These are phyloP conservation scores for Eucalyptus tenuipes DNA, from an alignment of 345 rosid species.

Conservation along the genomic window DNA sequence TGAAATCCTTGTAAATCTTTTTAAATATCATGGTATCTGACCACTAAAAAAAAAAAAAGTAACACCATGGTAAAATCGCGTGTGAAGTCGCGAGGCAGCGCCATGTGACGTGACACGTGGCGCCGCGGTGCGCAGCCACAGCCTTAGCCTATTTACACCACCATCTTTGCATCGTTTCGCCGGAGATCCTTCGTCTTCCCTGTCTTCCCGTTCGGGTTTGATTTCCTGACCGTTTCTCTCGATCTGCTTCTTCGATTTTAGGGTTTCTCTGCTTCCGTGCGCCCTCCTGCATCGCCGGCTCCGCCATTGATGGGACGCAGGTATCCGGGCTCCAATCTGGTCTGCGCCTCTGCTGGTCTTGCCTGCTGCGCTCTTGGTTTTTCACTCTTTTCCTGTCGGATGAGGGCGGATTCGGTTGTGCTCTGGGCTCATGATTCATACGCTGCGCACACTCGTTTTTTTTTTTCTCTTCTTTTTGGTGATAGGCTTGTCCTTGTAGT, in stretches of 20 bases:
- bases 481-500: not conserved
- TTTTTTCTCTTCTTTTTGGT: not conserved
- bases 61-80: not conserved
- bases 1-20: not conserved
- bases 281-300: not conserved
- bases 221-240: not conserved
- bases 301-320: not conserved
- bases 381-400: not conserved
- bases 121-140: not conserved
- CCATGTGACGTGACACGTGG: not conserved
- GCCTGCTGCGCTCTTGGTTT: not conserved
- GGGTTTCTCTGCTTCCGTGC: not conserved
- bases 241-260: not conserved
- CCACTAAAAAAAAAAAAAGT: too few species aligned
- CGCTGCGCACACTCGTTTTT: not conserved
- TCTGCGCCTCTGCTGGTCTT: not conserved
- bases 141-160: not conserved
- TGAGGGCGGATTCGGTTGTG: not conserved
- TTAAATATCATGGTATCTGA: not conserved
- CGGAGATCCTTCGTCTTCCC: not conserved
- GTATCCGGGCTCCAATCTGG: not conserved
- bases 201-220: not conserved
- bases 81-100: not conserved
- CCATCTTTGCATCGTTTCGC: not conserved
- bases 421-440: not conserved